Base-by-base conservation (phyloP, 495 filamentous ascomycete genomes). In the Letharia lupina region DNA sequence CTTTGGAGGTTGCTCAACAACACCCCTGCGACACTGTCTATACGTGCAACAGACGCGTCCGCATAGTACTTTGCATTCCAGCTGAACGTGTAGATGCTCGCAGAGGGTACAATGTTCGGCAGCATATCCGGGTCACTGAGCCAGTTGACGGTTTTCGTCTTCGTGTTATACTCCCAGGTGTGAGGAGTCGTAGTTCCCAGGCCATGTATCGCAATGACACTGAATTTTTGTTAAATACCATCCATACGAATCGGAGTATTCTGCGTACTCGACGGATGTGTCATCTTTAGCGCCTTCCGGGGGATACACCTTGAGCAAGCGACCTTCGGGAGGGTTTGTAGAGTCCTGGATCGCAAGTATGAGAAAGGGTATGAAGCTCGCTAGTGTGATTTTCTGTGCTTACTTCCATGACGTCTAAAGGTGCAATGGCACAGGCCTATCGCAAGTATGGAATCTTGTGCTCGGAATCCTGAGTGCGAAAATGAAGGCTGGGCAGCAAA, bases 121-220 rank as follows among this genome's bases (percentile, higher is more conserved):
- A 76, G 66, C 70, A 75, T 73, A 23, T 72, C 52, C 15, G 45
- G 47, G 66, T 75, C 72, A 42, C 65, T 35, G 2, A 74, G 63
- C 73, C 72, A 76, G 60, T 75, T 70, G 48, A 52, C 48, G 8
- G 48, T 5, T 52, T n/a, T 10, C 12, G 48, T 28, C 23, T 28
- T 52, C 1, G 48, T 52, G 12, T 54, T 54, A 3, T 54, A 33
- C 50, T 54, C 50, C 50, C 50, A 54, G 8, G 50, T 54, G 50
- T 28, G 50, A 33, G 23, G 23, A 31, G 50, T 52, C 48, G 48
- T 52, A 5, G 48, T 52, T 52, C 48, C 48, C 28, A 52, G 48
- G 10, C 48, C 48, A 10, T 60, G 58, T 37, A 60, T 60, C 18
- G 58, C 58, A 60, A 60, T 42, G 40, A 60, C 15, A 39, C 58